Evolutionary conservation across 2,329 filamentous ascomycete genomes (phyloP).

Genomic region (Exserohilum rostratum): DNA sequence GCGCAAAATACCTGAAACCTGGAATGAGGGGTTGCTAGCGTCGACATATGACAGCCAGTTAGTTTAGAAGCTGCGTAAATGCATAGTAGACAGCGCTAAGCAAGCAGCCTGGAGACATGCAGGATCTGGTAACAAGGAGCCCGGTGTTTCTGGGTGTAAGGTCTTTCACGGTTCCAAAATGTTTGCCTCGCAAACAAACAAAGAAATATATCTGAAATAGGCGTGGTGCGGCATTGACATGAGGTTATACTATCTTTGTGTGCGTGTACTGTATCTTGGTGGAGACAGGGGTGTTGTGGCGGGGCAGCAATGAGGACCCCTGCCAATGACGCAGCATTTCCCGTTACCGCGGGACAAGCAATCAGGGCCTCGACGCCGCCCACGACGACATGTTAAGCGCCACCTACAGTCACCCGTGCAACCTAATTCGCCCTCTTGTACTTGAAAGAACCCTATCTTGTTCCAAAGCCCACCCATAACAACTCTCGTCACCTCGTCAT

Average conservation of each 20-base stretch:
- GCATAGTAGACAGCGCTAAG: too few species aligned
- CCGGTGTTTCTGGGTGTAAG: neutral
- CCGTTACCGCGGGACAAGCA: conserved; percentile 22
- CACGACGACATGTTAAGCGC: conserved; percentile 31
- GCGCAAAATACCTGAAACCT: too few species aligned
- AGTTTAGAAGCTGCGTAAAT: too few species aligned
- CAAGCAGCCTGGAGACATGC: too few species aligned
- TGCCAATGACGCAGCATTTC: conserved; percentile 38
- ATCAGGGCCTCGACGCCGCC: conserved; percentile 26
- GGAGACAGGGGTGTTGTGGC: neutral
- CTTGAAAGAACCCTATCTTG: neutral
- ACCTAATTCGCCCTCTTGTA: conserved; percentile 1
- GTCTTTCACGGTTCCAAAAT: too few species aligned
- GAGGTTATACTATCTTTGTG: too few species aligned
- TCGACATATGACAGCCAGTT: too few species aligned
- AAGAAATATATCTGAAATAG: too few species aligned
- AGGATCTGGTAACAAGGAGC: neutral
- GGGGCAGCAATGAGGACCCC: conserved; percentile 20
- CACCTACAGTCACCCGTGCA: conserved; percentile 12
- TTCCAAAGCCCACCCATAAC: neutral
- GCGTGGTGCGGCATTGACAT: neutral
- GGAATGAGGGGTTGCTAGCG: too few species aligned
- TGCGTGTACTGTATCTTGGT: too few species aligned
- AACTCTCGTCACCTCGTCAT: neutral
- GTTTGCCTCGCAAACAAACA: too few species aligned